Evolutionary conservation across 352 stramenopile genomes (phyloP).

Genomic region (Pythium pyrilobum): DNA sequence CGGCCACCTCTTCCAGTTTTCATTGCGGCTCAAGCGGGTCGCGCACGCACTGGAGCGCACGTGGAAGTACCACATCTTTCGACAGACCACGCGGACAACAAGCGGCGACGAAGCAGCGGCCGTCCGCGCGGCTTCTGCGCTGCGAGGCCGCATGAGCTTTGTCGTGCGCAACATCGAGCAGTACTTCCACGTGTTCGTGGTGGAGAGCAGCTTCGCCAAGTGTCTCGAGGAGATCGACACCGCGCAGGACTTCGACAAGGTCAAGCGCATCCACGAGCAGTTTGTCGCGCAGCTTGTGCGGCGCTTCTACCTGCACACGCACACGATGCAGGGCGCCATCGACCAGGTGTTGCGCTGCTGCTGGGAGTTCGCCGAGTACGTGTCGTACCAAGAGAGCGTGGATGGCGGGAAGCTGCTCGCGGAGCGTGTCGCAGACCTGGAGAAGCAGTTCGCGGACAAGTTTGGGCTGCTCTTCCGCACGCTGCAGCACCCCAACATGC

Average conservation of each 20-base stretch:
- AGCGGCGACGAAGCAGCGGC: slow-evolving; percentile 1
- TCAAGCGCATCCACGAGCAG: slow-evolving; percentile 62
- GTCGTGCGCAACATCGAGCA: slow-evolving; percentile 67
- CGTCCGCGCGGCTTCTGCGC: slow-evolving; percentile 19
- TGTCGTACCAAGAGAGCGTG: slow-evolving; percentile 37
- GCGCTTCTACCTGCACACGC: slow-evolving; percentile 66
- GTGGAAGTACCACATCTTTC: slow-evolving; percentile 46
- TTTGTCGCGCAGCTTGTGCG: slow-evolving; percentile 66
- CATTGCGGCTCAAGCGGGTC: slow-evolving; percentile 71
- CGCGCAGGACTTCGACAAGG: slow-evolving; percentile 57
- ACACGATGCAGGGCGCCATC: slow-evolving; percentile 47
- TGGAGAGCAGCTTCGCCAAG: slow-evolving; percentile 57
- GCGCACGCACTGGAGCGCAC: slow-evolving; percentile 55
- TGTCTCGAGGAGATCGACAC: slow-evolving; percentile 44
- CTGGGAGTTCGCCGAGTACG: slow-evolving; percentile 71
- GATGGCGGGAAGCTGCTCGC: slow-evolving; percentile 7
- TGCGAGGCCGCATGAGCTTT: slow-evolving; percentile 71
- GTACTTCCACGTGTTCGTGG: slow-evolving; percentile 76
- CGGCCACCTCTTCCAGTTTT: slow-evolving; percentile 72
- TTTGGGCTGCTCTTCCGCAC: slow-evolving; percentile 63
- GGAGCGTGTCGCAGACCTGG: slow-evolving; percentile 30
- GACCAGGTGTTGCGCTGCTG: slow-evolving; percentile 57
- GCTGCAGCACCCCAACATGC: slow-evolving; percentile 53
- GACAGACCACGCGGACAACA: slow-evolving; percentile 19
- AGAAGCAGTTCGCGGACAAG: slow-evolving; percentile 47